Evolutionary conservation across 805 yeast genomes (phyloP).

Genomic region (Debaryomyces castellii): DNA sequence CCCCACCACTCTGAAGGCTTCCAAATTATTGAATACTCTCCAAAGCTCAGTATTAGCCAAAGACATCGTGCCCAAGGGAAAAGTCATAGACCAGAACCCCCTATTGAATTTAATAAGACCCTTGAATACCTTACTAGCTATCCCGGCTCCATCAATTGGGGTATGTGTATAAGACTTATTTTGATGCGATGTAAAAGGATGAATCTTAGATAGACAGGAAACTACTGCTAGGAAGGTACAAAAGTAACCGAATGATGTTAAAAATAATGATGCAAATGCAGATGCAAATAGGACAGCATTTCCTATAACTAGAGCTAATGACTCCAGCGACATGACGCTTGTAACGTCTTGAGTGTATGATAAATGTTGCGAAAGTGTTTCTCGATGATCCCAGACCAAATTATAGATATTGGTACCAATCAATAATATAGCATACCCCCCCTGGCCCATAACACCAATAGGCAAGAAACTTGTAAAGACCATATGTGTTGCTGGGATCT

Average conservation of each 20-base stretch:
- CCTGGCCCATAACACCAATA: constrained; percentile 85
- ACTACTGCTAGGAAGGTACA: constrained; percentile 36
- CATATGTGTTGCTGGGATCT: constrained; percentile 53
- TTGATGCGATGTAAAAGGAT: constrained; percentile 32
- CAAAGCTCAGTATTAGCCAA: constrained; percentile 57
- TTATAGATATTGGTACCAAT: constrained; percentile 46
- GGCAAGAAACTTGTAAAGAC: constrained; percentile 75
- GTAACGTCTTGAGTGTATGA: constrained; percentile 17
- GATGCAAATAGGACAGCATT: constrained; percentile 11
- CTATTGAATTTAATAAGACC: constrained; percentile 19
- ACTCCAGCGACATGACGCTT: constrained; percentile 9
- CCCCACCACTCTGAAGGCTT: constrained; percentile 61
- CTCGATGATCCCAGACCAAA: constrained; percentile 14
- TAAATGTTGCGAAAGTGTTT: constrained; percentile 14
- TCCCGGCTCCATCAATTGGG: background rate
- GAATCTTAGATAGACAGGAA: constrained; percentile 42
- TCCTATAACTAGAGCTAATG: constrained; percentile 14
- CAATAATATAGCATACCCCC: constrained; percentile 63
- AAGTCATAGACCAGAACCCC: constrained; percentile 70
- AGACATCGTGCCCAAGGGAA: constrained; percentile 85
- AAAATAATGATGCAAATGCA: constrained; percentile 41
- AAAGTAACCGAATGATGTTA: constrained; percentile 58
- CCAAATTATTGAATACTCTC: constrained; percentile 41
- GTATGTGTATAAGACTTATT: constrained; percentile 17
- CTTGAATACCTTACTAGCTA: constrained; percentile 5